These are phyloP conservation scores for Pyrenula massariospora DNA, from an alignment of 495 filamentous ascomycete species.

Conservation along the genomic window DNA sequence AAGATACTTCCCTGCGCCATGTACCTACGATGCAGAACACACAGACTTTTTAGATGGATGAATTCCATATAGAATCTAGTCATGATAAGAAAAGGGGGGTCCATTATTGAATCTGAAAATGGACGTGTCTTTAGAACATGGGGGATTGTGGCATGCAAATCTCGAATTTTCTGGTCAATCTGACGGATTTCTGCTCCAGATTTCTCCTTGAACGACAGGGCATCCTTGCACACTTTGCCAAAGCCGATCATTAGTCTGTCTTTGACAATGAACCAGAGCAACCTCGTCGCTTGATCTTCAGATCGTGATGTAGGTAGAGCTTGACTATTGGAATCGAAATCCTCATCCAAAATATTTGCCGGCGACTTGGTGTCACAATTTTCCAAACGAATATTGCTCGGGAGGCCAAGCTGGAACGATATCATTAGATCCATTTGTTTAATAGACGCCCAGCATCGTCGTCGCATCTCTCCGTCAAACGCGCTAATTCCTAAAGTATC, in stretches of 20 bases:
- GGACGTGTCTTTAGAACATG: constrained; percentile 12
- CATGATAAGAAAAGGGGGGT: constrained; percentile 23
- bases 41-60: constrained; percentile 23
- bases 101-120: constrained; percentile 19
- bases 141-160: constrained; percentile 13
- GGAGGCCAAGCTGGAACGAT: constrained; percentile 19
- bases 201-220: constrained; percentile 13
- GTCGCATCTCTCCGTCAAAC: constrained; percentile 17
- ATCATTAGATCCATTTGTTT: constrained; percentile 15
- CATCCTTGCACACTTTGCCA: constrained; percentile 15
- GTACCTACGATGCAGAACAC: constrained; percentile 25
- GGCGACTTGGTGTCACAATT: constrained; percentile 18
- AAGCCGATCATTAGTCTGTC: constrained; percentile 18
- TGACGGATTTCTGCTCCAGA: constrained; percentile 19
- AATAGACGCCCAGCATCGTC: constrained; percentile 12
- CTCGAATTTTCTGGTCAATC: constrained; percentile 17
- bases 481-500: constrained; percentile 1
- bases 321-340: constrained; percentile 15
- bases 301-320: constrained; percentile 12
- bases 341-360: constrained; percentile 14
- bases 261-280: constrained; percentile 20
- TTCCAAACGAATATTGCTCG: constrained; percentile 12
- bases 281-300: constrained; percentile 12
- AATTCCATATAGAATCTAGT: constrained; percentile 14
- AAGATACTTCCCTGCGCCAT: constrained; percentile 9